Conservation (phyloP, 192 early-diverging fungal species). For the Mortierella hygrophila region DNA sequence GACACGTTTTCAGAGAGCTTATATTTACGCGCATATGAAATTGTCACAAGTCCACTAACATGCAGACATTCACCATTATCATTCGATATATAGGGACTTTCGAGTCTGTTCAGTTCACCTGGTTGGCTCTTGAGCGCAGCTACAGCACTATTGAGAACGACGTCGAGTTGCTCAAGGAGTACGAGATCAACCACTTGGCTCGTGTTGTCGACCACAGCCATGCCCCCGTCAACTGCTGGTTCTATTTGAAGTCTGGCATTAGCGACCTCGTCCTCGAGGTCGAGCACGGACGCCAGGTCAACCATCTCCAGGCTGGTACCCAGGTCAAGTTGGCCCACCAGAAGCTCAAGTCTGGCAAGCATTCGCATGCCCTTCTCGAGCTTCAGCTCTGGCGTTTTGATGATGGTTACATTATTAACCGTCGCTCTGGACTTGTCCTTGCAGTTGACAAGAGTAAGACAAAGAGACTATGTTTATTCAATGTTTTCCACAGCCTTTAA, state of each 20-base stretch:
- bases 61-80: too few relatives aligned
- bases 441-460: constrained; percentile 36
- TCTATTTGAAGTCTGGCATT: constrained; percentile 53
- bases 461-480: not conserved
- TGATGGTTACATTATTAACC: constrained; percentile 50
- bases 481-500: too few relatives aligned
- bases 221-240: constrained; percentile 41
- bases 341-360: constrained; percentile 51
- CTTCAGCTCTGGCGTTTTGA: constrained; percentile 55
- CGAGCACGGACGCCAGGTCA: constrained; percentile 30
- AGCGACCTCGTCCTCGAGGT: constrained; percentile 41
- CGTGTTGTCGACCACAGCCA: constrained; percentile 28
- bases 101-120: constrained; percentile 43
- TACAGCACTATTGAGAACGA: constrained; percentile 16
- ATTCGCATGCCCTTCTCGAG: constrained; percentile 50
- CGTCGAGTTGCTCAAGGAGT: constrained; percentile 44
- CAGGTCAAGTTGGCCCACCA: constrained; percentile 36
- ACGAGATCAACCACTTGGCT: constrained; percentile 32
- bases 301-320: constrained; percentile 42
- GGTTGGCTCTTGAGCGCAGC: constrained; percentile 26
- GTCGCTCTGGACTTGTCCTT: constrained; percentile 44
- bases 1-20: not conserved
- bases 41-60: not conserved
- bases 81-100: constrained; percentile 34
- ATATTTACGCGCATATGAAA: not conserved